Conservation (phyloP, 1,284 basidiomycete genomes). For the Chiua sp. region DNA sequence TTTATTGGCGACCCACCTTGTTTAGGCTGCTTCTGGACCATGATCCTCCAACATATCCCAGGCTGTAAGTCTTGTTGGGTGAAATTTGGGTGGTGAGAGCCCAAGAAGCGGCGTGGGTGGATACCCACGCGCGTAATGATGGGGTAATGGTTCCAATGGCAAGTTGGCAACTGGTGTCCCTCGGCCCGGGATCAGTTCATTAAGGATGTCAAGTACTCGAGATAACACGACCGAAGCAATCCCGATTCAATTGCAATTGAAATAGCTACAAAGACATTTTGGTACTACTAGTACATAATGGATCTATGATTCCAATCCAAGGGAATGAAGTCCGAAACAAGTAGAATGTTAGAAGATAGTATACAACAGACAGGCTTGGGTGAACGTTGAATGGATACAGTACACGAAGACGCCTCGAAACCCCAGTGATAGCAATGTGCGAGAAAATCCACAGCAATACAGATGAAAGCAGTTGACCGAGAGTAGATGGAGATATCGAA, state of each 20-base stretch:
- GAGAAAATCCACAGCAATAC: slow-evolving; percentile 15
- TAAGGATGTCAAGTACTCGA: no score
- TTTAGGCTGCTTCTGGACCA: no score
- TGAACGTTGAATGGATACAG: slow-evolving; percentile 22
- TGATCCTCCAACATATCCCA: no score
- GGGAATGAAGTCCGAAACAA: background rate
- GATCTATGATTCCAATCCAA: background rate
- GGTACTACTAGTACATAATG: slow-evolving; percentile 6
- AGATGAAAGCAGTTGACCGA: slow-evolving; percentile 10
- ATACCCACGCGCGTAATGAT: background rate
- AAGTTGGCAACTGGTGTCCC: background rate
- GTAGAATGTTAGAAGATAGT: background rate
- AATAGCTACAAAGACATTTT: background rate
- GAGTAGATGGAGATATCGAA: slow-evolving; percentile 3
- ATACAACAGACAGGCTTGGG: slow-evolving; percentile 1
- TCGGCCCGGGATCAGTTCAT: background rate
- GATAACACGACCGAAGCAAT: background rate
- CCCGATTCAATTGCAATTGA: background rate
- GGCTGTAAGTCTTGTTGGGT: no score
- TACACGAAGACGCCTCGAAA: slow-evolving; percentile 4
- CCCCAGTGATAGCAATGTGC: slow-evolving; percentile 19
- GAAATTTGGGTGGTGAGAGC: no score
- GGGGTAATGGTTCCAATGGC: background rate
- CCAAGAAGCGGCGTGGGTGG: no score
- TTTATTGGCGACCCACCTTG: no score